Evolutionary conservation across 495 filamentous ascomycete species (phyloP).

Genomic region (Oleoguttula mirabilis): DNA sequence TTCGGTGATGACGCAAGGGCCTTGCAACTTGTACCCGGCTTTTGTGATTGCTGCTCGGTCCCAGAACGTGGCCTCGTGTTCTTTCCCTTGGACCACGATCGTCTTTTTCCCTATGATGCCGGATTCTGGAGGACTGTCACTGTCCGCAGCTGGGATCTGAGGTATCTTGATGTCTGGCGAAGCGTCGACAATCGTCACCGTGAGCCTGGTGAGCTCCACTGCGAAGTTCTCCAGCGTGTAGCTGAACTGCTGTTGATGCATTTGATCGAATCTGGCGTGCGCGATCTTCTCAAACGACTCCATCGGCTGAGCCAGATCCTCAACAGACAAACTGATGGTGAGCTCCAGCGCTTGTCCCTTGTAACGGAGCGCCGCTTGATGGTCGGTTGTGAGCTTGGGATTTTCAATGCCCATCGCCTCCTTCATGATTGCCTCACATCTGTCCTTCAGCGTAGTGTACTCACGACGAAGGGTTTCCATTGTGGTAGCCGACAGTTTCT

Average conservation of each 20-base stretch:
- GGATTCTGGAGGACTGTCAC: constrained; percentile 23
- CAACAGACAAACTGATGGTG: constrained; percentile 29
- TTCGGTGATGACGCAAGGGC: constrained; percentile 39
- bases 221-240: constrained; percentile 34
- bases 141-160: constrained; percentile 23
- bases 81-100: constrained; percentile 33
- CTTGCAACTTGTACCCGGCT: constrained; percentile 30
- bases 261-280: constrained; percentile 30
- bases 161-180: constrained; percentile 33
- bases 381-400: constrained; percentile 24
- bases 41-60: constrained; percentile 33
- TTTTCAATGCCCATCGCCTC: constrained; percentile 19
- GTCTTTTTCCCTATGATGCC: constrained; percentile 25
- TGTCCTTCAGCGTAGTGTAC: constrained; percentile 21
- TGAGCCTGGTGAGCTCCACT: constrained; percentile 37
- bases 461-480: constrained; percentile 21
- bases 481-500: constrained; percentile 26
- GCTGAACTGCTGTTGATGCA: constrained; percentile 38
- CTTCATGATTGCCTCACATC: constrained; percentile 21
- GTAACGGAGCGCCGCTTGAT: constrained; percentile 38
- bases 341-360: constrained; percentile 39
- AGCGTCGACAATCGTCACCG: constrained; percentile 34
- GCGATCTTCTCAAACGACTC: constrained; percentile 21
- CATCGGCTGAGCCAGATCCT: constrained; percentile 25
- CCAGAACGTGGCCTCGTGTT: constrained; percentile 34